Conservation (phyloP, 75 land plant genomes). For the Pinus albicaulis region DNA sequence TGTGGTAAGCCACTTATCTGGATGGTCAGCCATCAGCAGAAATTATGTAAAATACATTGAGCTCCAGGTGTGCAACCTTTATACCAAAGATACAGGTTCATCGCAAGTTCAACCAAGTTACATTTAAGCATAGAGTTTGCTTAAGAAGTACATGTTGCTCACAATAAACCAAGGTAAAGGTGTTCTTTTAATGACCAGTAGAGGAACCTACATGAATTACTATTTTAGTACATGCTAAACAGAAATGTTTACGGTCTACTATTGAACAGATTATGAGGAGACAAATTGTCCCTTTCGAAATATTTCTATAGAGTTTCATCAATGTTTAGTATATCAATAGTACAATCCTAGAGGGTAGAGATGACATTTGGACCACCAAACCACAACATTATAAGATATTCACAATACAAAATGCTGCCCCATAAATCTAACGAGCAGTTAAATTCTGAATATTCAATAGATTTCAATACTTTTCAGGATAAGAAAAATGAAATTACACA, state of each 20-base stretch:
- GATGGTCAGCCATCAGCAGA: neutral
- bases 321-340: neutral
- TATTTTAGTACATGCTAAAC: neutral
- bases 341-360: neutral
- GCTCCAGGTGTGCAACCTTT: neutral
- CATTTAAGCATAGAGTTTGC: neutral
- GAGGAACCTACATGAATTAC: neutral
- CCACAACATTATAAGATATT: slow-evolving; percentile 1
- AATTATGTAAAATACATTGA: neutral
- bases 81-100: neutral
- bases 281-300: neutral
- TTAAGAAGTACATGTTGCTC: neutral
- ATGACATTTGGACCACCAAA: neutral
- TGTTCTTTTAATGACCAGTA: neutral
- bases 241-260: too few species aligned
- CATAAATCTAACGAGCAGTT: neutral
- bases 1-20: neutral
- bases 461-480: neutral
- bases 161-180: neutral
- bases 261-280: neutral
- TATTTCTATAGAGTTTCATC: neutral
- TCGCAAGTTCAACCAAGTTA: neutral
- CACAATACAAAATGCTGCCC: neutral
- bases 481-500: neutral
- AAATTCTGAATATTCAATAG: neutral